Evolutionary conservation across 805 yeast genomes (phyloP).

Genomic region (Wickerhamia fluorescens): DNA sequence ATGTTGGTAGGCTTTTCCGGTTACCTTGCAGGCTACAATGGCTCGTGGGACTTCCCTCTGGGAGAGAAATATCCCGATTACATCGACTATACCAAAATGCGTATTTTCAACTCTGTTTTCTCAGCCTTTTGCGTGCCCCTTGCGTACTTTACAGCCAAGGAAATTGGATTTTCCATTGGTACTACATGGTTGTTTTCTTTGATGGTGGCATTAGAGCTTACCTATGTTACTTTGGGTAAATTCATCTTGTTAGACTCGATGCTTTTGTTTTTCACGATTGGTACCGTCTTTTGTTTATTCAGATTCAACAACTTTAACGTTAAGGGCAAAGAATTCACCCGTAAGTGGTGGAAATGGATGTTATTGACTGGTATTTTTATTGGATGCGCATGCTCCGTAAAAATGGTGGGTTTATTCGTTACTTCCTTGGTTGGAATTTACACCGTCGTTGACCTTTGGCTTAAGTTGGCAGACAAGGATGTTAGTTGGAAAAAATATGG

Average conservation of each 20-base stretch:
- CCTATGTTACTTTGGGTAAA: conserved; percentile 79
- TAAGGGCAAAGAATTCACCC: conserved; percentile 44
- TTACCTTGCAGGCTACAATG: conserved; percentile 78
- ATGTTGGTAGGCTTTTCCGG: conserved; percentile 88
- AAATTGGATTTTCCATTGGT: conserved; percentile 62
- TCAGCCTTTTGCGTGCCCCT: conserved; percentile 81
- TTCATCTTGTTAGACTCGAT: conserved; percentile 90
- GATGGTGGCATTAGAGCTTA: conserved; percentile 75
- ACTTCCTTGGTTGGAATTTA: conserved; percentile 85
- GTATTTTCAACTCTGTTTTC: conserved; percentile 80
- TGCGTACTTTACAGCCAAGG: conserved; percentile 75
- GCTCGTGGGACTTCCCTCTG: conserved; percentile 83
- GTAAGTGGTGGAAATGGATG: conserved; percentile 94
- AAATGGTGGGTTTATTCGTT: conserved; percentile 94
- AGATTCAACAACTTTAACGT: conserved; percentile 60
- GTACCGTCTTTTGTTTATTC: conserved; percentile 69
- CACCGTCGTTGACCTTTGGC: conserved; percentile 85
- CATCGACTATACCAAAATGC: conserved; percentile 77
- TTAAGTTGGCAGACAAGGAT: conserved; percentile 61
- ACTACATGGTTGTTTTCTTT: conserved; percentile 74
- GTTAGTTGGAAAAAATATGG: conserved; percentile 44
- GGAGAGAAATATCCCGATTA: conserved; percentile 71
- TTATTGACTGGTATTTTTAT: conserved; percentile 74
- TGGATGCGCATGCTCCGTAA: conserved; percentile 89
- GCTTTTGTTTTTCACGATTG: conserved; percentile 78